phyloP scores from a whole-genome alignment of 2,329 filamentous ascomycete genomes.

The Knoxdaviesia proteae region DNA sequence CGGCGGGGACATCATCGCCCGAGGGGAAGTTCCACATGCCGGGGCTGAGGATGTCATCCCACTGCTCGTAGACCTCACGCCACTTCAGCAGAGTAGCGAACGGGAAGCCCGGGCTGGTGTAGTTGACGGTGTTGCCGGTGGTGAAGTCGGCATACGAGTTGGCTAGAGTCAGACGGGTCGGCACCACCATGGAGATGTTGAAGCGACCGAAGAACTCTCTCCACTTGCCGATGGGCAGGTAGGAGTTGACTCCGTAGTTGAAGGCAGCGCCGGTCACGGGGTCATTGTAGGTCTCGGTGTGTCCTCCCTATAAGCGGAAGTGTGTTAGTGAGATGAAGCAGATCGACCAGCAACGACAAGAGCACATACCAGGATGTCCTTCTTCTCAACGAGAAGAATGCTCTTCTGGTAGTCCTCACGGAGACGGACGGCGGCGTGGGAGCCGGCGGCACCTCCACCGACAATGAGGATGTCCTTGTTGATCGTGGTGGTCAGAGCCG shows the following conservation, averaged over 20 bases:
- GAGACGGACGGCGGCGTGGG: slow-evolving; percentile 15
- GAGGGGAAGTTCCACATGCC: slow-evolving; percentile 20
- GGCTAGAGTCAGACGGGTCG: slow-evolving; percentile 9
- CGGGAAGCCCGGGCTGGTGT: slow-evolving; percentile 5
- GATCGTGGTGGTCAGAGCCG: slow-evolving; percentile 1
- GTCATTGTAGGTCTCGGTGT: slow-evolving; percentile 24
- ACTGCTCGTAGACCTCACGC: slow-evolving; percentile 10
- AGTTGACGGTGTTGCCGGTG: slow-evolving; percentile 13
- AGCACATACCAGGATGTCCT: slow-evolving; percentile 10
- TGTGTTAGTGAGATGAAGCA: too few species aligned
- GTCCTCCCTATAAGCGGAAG: slow-evolving; percentile 19
- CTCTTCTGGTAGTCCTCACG: slow-evolving; percentile 14
- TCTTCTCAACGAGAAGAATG: slow-evolving; percentile 16
- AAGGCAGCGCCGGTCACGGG: slow-evolving; percentile 12
- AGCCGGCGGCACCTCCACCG: slow-evolving; percentile 16
- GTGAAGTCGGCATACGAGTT: slow-evolving; percentile 15
- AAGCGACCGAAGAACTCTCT: slow-evolving; percentile 22
- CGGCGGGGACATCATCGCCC: slow-evolving; percentile 10
- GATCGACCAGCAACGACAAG: too few species aligned
- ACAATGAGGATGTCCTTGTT: slow-evolving; percentile 15
- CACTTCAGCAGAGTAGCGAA: slow-evolving; percentile 9
- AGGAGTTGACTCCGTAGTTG: slow-evolving; percentile 17
- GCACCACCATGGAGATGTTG: slow-evolving; percentile 12
- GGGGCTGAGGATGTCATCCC: slow-evolving; percentile 13
- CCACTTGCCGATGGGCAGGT: slow-evolving; percentile 17